These are phyloP conservation scores for Wallacemonas sp. DNA, from an alignment of 208 protist genomes.

Conservation along the genomic window DNA sequence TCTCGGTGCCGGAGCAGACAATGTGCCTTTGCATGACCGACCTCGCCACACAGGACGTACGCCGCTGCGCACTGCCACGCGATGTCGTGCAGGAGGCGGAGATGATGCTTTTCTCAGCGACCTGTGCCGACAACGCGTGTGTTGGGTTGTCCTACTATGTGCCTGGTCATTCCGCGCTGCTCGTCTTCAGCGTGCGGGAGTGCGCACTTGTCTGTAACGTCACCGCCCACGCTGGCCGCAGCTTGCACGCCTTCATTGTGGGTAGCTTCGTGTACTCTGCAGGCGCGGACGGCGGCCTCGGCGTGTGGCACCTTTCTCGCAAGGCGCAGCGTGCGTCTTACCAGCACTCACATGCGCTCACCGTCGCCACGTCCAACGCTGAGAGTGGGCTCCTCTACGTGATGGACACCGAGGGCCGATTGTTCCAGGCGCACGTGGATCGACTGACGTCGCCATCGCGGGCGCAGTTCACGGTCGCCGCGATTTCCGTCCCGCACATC, in stretches of 20 bases:
- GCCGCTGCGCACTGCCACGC: constrained; percentile 14
- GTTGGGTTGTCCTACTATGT: background rate
- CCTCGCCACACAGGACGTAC: background rate
- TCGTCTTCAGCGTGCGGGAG: background rate
- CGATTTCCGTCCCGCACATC: constrained; percentile 18
- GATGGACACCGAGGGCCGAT: constrained; percentile 30
- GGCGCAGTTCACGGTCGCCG: constrained; percentile 33
- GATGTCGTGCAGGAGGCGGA: constrained; percentile 5
- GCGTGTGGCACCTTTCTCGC: constrained; percentile 60
- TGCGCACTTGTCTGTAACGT: background rate
- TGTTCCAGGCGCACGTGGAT: constrained; percentile 46
- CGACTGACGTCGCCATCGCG: constrained; percentile 46
- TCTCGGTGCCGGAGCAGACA: constrained; percentile 21
- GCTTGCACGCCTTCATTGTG: constrained; percentile 44
- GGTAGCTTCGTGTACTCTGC: constrained; percentile 62
- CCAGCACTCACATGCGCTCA: constrained; percentile 37
- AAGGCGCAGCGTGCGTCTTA: constrained; percentile 63
- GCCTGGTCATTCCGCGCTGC: background rate
- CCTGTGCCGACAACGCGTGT: background rate
- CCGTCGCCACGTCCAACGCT: constrained; percentile 16
- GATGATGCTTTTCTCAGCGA: constrained; percentile 13
- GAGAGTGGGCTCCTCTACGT: constrained; percentile 46
- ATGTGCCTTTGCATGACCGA: constrained; percentile 21
- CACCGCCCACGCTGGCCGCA: constrained; percentile 15
- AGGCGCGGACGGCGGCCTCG: constrained; percentile 44